A percentile compares a stretch with the other conserved stretches of the same genome.
Conservation (phyloP, 2,329 filamentous ascomycete species). For the Pseudogymnoascus sp. region DNA sequence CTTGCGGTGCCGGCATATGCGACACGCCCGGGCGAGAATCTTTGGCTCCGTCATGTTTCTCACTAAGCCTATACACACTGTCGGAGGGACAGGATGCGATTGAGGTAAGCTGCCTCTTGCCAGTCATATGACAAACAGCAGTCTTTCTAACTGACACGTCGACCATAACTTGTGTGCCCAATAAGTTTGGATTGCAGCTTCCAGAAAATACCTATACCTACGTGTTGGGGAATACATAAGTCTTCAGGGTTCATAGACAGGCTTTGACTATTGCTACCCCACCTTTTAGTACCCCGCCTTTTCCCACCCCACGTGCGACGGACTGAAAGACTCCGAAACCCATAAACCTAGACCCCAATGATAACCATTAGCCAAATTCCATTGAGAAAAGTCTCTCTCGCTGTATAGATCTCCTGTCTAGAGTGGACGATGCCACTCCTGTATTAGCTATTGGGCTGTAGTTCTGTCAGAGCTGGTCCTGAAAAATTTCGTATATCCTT, state of each 20-base stretch:
- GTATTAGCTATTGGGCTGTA: not conserved
- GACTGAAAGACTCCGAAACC: not conserved
- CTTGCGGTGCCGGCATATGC: not conserved
- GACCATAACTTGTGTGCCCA: not conserved
- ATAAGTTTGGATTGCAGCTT: not conserved
- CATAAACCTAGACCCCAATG: not conserved
- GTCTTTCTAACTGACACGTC: not conserved
- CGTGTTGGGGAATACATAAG: not conserved
- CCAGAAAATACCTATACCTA: not conserved
- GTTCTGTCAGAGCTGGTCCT: not conserved
- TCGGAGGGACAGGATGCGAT: not conserved
- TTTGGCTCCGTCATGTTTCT: slow-evolving; percentile 2
- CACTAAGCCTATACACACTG: not conserved
- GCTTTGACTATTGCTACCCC: not conserved
- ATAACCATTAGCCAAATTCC: not conserved
- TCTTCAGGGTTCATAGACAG: not conserved
- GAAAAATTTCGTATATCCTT: not conserved
- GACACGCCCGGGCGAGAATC: slow-evolving; percentile 3
- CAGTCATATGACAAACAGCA: not conserved
- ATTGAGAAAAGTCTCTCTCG: not conserved
- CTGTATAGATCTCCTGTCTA: not conserved
- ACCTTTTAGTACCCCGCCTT: not conserved
- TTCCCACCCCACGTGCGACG: not conserved
- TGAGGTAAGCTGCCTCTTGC: not conserved
- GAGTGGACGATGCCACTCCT: not conserved